Base-by-base conservation (phyloP, 306 rosid genomes). In the Crotalaria pallida region DNA sequence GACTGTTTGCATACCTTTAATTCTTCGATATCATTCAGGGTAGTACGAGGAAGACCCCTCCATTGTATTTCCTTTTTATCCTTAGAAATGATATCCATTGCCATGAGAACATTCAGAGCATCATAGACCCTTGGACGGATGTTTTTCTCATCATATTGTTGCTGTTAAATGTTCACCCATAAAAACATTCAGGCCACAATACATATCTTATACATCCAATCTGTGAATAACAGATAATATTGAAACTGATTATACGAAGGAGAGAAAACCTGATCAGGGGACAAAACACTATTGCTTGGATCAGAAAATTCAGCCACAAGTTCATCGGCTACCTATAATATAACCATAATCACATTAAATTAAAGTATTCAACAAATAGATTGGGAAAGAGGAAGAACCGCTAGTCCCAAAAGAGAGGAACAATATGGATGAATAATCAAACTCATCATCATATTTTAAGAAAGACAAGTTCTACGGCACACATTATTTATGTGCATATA, bases 61-160 rank as follows among this genome's bases (percentile, higher is more conserved):
- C 98, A 94, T 79, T 94, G 98, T 71, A 94, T 94, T 79, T 94
- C 97, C 58, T 90, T 94, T 80, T 94, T 94, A 81, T 94, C 98
- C 89, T 94, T 94, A 13, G 98, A 90, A 79, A 94, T 94, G 40
- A 94, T 94, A 77, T 94, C 97, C 98, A 94, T 94, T 48, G 98
- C 97, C 98, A 90, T 94, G 73, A 94, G 98, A 81, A 94, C 98
- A 68, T 94, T 94, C 69, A 94, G 74, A 64, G 98, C 98, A 78
- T 94, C 98, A 79, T 94, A 94, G 36, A 94, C 98, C 87, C 98
- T 88, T 49, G 96, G 84, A 56, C 97, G 90, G 67, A 94, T 94
- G 75, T 94, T 90, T 79, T 94, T 94, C 83, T 94, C 97, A 65
- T 94, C 97, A 45, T 94, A 91, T 82, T 94, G 97, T 90, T 94